Evolutionary conservation across 1,284 basidiomycete species (phyloP).

Genomic region (Sporisorium graminicola): DNA sequence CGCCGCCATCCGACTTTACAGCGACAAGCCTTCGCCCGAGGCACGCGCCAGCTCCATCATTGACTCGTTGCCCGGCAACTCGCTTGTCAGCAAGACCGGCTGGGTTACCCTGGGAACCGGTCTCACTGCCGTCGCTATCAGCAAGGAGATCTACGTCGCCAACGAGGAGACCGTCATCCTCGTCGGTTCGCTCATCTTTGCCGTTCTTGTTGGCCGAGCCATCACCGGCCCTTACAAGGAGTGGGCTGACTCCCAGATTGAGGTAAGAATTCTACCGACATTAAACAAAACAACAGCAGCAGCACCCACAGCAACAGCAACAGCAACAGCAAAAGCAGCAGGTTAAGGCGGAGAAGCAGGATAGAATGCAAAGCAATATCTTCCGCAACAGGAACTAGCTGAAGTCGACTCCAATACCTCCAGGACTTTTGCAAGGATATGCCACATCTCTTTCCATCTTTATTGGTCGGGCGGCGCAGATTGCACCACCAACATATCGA

Average conservation of each 20-base stretch:
- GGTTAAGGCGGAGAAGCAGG: neutral
- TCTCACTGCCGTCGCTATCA: slow-evolving; percentile 90
- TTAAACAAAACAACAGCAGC: slow-evolving; percentile 4
- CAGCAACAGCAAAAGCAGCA: slow-evolving; percentile 4
- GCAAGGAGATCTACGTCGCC: slow-evolving; percentile 95
- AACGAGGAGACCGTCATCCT: slow-evolving; percentile 79
- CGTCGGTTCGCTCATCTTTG: slow-evolving; percentile 87
- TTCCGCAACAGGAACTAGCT: too few relatives aligned
- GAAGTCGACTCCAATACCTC: too few relatives aligned
- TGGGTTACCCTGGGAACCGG: slow-evolving; percentile 91
- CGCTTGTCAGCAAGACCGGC: slow-evolving; percentile 91
- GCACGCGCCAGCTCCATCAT: slow-evolving; percentile 91
- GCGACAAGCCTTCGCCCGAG: slow-evolving; percentile 74
- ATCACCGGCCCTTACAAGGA: slow-evolving; percentile 87
- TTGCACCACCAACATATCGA: neutral
- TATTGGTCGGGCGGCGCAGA: too few relatives aligned
- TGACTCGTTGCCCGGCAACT: slow-evolving; percentile 90
- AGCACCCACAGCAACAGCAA: slow-evolving; percentile 7
- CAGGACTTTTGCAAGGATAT: too few relatives aligned
- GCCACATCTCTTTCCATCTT: too few relatives aligned
- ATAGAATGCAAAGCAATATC: neutral
- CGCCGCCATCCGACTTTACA: slow-evolving; percentile 61
- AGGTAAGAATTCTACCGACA: slow-evolving; percentile 56
- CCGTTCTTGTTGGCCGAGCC: slow-evolving; percentile 82
- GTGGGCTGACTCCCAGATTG: slow-evolving; percentile 78